Evolutionary conservation across 257 asterid genomes (phyloP).

Genomic region (Salvia splendens): DNA sequence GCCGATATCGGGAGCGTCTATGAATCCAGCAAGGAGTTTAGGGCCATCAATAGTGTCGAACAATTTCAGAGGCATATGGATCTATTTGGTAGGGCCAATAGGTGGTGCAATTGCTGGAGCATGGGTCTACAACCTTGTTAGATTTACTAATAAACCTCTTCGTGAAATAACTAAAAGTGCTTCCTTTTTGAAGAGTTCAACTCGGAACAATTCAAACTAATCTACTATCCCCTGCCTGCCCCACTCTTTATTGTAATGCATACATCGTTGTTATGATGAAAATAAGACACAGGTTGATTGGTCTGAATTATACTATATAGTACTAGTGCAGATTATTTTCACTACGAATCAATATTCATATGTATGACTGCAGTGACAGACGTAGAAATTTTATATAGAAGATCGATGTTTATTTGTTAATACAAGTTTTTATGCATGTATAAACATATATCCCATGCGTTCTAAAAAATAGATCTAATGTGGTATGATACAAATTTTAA

Average conservation of each 20-base stretch:
- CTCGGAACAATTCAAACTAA: conserved; percentile 30
- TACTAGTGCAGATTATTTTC: too few relatives aligned
- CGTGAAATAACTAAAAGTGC: conserved; percentile 70
- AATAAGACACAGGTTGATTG: conserved; percentile 11
- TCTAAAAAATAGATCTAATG: too few relatives aligned
- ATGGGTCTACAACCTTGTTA: conserved; percentile 74
- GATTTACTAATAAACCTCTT: conserved; percentile 75
- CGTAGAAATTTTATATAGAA: too few relatives aligned
- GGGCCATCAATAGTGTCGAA: conserved; percentile 83
- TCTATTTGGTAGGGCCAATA: conserved; percentile 69
- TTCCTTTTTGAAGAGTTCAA: conserved; percentile 53
- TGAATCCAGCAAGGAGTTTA: conserved; percentile 92
- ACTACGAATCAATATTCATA: too few relatives aligned
- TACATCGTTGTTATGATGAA: neutral
- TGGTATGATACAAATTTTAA: too few relatives aligned
- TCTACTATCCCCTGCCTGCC: neutral
- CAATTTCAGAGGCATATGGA: conserved; percentile 61
- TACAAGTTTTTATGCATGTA: too few relatives aligned
- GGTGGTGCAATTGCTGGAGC: conserved; percentile 82
- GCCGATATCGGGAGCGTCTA: conserved; percentile 90
- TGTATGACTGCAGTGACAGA: too few relatives aligned
- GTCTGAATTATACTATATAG: neutral
- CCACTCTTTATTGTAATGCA: neutral
- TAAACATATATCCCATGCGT: too few relatives aligned
- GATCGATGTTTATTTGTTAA: too few relatives aligned